A percentile compares a stretch with the other conserved stretches of the same genome.
Evolutionary conservation across 768 basidiomycete genomes (phyloP).

Genomic region (Phaffia tasmanica): DNA sequence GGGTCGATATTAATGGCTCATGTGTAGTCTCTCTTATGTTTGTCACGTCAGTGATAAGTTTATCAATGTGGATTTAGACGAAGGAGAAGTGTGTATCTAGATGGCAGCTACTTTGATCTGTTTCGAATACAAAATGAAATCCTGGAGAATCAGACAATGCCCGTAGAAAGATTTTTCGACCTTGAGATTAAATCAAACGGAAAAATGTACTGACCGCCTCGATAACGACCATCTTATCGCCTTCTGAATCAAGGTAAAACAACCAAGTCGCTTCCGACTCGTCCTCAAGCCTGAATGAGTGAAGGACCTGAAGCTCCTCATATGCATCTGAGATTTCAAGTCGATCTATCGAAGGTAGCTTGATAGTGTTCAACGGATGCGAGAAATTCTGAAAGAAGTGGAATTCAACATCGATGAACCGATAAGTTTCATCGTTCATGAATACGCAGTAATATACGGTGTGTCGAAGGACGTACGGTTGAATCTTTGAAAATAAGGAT

Average conservation of each 20-base stretch:
- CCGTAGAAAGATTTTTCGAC: too few species aligned
- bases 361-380: conserved; percentile 9
- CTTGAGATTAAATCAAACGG: too few species aligned
- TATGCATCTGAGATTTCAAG: conserved; percentile 11
- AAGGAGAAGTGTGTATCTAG: too few species aligned
- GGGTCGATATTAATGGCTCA: too few species aligned
- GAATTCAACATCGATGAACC: neutral
- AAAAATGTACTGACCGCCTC: too few species aligned
- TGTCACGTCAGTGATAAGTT: too few species aligned
- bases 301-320: conserved; percentile 23
- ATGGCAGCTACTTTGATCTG: too few species aligned
- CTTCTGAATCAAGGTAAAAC: conserved; percentile 20
- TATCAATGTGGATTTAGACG: too few species aligned
- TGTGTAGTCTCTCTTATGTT: too few species aligned
- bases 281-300: conserved; percentile 20
- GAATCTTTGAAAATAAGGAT: conserved; percentile 12
- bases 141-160: too few species aligned
- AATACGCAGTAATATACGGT: neutral
- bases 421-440: too few species aligned
- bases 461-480: neutral
- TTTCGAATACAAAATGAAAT: too few species aligned
- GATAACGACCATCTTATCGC: conserved; percentile 20
- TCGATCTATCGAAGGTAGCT: neutral
- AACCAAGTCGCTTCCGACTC: conserved; percentile 2
- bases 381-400: neutral